These are phyloP conservation scores for Diaporthe sp. DNA, from an alignment of 2,329 filamentous ascomycete species.

Conservation along the genomic window DNA sequence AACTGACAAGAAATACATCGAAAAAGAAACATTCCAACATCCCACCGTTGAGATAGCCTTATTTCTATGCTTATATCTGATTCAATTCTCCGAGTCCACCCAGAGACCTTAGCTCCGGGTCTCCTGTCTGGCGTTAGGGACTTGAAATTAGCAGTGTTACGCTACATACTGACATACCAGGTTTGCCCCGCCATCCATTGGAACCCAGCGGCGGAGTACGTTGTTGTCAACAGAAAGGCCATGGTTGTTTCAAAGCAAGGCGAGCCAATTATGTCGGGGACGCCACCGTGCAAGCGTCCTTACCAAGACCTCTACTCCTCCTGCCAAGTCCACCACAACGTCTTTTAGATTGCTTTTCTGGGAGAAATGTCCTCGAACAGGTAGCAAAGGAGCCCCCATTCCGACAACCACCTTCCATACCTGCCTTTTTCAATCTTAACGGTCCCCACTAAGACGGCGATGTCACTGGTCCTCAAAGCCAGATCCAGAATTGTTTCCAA, in stretches of 20 bases:
- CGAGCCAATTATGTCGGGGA: not conserved
- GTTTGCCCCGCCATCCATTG: constrained; percentile 2
- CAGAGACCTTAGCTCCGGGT: not conserved
- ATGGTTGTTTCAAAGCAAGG: constrained; percentile 12
- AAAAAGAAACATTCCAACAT: not conserved
- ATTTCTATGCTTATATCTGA: constrained; percentile 19
- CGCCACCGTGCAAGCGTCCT: not conserved
- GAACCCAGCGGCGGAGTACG: not conserved
- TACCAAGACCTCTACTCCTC: constrained; percentile 26
- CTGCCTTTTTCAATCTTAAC: constrained; percentile 5
- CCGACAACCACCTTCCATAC: constrained; percentile 1
- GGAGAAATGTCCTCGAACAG: constrained; percentile 2
- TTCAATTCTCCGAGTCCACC: constrained; percentile 1
- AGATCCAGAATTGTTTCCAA: not conserved
- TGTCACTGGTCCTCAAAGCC: constrained; percentile 6
- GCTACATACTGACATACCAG: constrained; percentile 2
- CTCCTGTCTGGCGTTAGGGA: constrained; percentile 2
- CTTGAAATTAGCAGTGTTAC: constrained; percentile 10
- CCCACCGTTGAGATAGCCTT: not conserved
- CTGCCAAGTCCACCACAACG: constrained; percentile 22
- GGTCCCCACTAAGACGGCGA: constrained; percentile 8
- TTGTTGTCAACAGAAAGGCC: not conserved
- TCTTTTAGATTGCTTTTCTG: constrained; percentile 21
- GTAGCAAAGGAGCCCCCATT: constrained; percentile 16
- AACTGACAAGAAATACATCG: not conserved